Conservation (phyloP, 305 asterid genomes). For the Solanum hybrid region DNA sequence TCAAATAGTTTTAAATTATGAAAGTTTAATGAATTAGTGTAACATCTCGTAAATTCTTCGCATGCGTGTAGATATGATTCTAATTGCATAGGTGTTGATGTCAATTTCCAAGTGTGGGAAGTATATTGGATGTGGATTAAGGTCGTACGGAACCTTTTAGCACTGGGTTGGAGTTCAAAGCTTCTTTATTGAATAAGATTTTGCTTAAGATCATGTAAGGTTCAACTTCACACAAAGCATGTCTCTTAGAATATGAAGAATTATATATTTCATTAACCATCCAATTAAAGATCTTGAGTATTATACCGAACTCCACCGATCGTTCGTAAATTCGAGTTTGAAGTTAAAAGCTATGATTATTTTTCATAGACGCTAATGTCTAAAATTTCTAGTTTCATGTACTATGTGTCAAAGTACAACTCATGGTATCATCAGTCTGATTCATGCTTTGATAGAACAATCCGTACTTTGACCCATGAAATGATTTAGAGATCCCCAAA, state of each 20-base stretch:
- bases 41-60: not conserved
- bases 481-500: not conserved
- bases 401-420: not conserved
- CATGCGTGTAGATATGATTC: not conserved
- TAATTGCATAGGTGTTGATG: not conserved
- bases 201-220: not conserved
- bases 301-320: accelerated
- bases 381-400: not conserved
- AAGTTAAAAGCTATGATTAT: not conserved
- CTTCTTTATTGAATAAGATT: not conserved
- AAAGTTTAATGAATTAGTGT: not conserved
- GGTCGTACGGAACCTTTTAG: not conserved
- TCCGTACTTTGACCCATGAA: not conserved
- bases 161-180: not conserved
- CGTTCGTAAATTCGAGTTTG: not conserved
- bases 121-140: not conserved
- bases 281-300: not conserved
- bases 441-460: not conserved
- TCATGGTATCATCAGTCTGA: not conserved
- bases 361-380: not conserved
- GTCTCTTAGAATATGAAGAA: not conserved
- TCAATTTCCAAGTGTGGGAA: not conserved
- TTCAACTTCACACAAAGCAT: not conserved
- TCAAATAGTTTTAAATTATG: not conserved
- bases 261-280: not conserved